These are phyloP conservation scores for Penicillium bovifimosum DNA, from an alignment of 495 filamentous ascomycete genomes.

Conservation along the genomic window DNA sequence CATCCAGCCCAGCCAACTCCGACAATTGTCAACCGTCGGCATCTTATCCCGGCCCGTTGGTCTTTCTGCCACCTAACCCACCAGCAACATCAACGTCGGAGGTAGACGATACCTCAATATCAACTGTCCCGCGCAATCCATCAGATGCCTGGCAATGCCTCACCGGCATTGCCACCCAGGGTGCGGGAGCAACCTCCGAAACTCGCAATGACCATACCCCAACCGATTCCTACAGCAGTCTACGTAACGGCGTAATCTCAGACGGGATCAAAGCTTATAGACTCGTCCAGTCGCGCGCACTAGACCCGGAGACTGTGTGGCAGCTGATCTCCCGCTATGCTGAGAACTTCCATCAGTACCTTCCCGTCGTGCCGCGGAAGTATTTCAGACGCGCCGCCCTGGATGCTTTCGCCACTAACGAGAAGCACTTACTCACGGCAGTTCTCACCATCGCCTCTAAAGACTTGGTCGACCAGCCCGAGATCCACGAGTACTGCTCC, in stretches of 20 bases:
- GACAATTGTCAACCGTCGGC: conserved; percentile 24
- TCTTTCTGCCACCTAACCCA: conserved; percentile 35
- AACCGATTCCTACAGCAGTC: conserved; percentile 22
- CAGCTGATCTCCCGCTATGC: conserved; percentile 49
- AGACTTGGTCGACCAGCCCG: conserved; percentile 50
- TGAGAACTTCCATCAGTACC: conserved; percentile 56
- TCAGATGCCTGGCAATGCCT: conserved; percentile 48
- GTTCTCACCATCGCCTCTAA: conserved; percentile 59
- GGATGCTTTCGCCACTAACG: conserved; percentile 45
- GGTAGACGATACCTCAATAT: conserved; percentile 40
- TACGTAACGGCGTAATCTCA: conserved; percentile 26
- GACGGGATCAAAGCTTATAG: conserved; percentile 45
- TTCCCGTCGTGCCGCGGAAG: conserved; percentile 52
- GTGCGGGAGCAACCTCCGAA: conserved; percentile 18
- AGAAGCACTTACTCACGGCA: conserved; percentile 57
- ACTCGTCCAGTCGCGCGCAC: conserved; percentile 44
- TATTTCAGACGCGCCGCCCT: conserved; percentile 47
- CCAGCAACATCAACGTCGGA: conserved; percentile 27
- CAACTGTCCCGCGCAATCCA: conserved; percentile 40
- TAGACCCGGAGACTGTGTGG: conserved; percentile 45
- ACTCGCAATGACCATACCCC: conserved; percentile 18
- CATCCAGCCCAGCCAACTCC: conserved; percentile 26
- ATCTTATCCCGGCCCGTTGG: conserved; percentile 35
- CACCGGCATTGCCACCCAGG: conserved; percentile 37
- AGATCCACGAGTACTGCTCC: conserved; percentile 55